A percentile compares a stretch with the other conserved stretches of the same genome.
Conservation (phyloP, 257 asterid species). For the Nicotiana knightiana region DNA sequence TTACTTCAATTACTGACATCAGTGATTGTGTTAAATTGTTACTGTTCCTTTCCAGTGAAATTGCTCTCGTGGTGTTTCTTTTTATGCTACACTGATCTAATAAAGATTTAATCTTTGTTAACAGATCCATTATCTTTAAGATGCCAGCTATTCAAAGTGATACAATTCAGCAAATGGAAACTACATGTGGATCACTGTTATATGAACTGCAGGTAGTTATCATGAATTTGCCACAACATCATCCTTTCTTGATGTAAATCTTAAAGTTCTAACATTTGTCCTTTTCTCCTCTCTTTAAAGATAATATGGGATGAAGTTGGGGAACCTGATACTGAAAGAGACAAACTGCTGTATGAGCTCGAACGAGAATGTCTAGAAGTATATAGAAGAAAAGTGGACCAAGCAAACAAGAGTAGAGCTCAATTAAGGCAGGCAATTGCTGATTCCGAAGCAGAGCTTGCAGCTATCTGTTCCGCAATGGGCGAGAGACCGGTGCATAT, state of each 20-base stretch:
- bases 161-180: constrained; percentile 49
- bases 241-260: neutral
- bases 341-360: constrained; percentile 75
- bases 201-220: constrained; percentile 71
- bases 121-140: constrained; percentile 26
- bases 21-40: neutral
- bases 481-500: constrained; percentile 94
- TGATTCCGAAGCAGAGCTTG: constrained; percentile 97
- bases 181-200: constrained; percentile 80
- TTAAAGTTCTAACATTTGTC: neutral
- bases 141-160: constrained; percentile 40
- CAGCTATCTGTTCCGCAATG: constrained; percentile 84
- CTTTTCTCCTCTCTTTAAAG: constrained; percentile 19
- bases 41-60: neutral
- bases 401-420: constrained; percentile 84
- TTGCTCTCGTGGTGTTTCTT: neutral
- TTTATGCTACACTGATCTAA: neutral
- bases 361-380: constrained; percentile 92
- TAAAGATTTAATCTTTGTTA: constrained; percentile 8
- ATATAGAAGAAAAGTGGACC: constrained; percentile 89
- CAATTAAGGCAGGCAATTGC: constrained; percentile 97
- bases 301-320: constrained; percentile 99
- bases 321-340: constrained; percentile 76
- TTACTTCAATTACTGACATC: neutral
- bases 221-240: neutral